These are phyloP conservation scores for Melastoma malabathricum DNA, from an alignment of 345 rosid genomes.

Conservation along the genomic window DNA sequence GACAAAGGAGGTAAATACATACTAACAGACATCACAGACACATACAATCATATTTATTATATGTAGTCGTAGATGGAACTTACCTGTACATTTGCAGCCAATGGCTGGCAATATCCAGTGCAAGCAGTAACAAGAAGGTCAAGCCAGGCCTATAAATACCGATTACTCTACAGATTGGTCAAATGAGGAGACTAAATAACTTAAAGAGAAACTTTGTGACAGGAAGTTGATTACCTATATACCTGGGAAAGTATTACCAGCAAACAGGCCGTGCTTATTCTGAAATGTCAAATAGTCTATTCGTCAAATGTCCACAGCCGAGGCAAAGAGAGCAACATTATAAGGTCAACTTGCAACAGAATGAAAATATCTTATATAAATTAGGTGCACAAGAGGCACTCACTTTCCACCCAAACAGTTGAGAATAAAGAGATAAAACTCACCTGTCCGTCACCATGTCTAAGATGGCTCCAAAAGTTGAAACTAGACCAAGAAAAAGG, in stretches of 20 bases:
- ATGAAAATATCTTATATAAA: too few relatives aligned
- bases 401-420: too few relatives aligned
- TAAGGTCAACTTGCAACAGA: background rate
- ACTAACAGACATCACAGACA: background rate
- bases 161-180: background rate
- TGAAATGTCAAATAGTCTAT: conserved; percentile 16
- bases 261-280: conserved; percentile 94
- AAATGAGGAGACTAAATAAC: background rate
- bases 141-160: conserved; percentile 66
- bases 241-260: conserved; percentile 83
- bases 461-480: conserved; percentile 92
- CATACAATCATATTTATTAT: background rate
- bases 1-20: background rate
- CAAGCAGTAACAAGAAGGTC: conserved; percentile 66
- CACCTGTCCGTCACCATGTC: conserved; percentile 98
- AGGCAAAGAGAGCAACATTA: conserved; percentile 4
- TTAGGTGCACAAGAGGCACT: background rate
- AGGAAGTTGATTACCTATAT: conserved; percentile 31
- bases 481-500: conserved; percentile 34
- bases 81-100: conserved; percentile 98
- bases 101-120: conserved; percentile 84
- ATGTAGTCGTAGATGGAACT: background rate
- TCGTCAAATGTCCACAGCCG: conserved; percentile 7
- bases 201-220: conserved; percentile 2
- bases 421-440: conserved; percentile 3